Evolutionary conservation across 805 yeast species (phyloP), one percentile per base, ranked within the genome.

Genomic region (Kockiozyma suomiensis): DNA sequence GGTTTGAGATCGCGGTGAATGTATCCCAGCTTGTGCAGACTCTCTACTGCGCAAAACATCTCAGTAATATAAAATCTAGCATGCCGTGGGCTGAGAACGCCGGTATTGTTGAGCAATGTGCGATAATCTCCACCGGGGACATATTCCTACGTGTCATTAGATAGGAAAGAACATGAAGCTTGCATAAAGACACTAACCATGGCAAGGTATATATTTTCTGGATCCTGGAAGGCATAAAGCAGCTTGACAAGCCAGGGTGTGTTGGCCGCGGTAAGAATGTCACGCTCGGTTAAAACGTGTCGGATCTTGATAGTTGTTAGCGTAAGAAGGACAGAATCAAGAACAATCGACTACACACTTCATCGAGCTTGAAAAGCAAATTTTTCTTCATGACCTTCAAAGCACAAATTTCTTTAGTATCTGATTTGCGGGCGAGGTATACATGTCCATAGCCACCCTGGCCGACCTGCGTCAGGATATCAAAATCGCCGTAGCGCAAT

Each of bases 61-160:
- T 94, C 98, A 64, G 93, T 85, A 66, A 94, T 83, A 73, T 94
- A 94, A 76, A 94, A 94, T 60, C 98, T 82, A 0, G 98, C 96
- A 72, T 94, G 99, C 2, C 96, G 91, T 1, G 98, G 96, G 62
- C 90, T 88, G 67, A 94, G 78, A 59, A 88, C 88, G 37, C 97
- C 97, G 4, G 98, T 93, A 73, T 92, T 93, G 74, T 91, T 92
- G 66, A 94, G 82, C 61, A 94, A 77, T 0, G 99, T 94, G 72
- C 99, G 85, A 78, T 90, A 94, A 73, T 94, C 99, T 55, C 99
- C 99, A 60, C 99, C 99, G 7, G 99, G 97, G n/a, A 94, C 99
- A 74, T 89, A 94, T 73, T 94, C 99, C 65, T 61, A 37, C 28
- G 15, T 13, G 45, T 15, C 37, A 8, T 33, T 25, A 43, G 32